phyloP scores from a whole-genome alignment of 192 early-diverging fungal species.

The Lobosporangium transversale region DNA sequence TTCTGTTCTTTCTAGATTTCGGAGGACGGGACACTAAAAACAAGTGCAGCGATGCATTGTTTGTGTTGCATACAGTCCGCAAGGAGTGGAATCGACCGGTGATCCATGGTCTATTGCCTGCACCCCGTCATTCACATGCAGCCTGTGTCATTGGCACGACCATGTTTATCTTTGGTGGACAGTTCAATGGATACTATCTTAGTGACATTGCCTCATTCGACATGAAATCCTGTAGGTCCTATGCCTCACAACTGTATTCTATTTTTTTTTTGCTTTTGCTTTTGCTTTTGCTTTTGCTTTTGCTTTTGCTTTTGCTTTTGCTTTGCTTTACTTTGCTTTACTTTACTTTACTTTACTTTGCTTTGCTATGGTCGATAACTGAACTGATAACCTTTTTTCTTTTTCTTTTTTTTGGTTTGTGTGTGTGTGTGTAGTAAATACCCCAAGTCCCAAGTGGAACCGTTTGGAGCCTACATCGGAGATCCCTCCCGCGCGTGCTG shows the following conservation, averaged over 20 bases:
- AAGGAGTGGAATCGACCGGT: constrained; percentile 48
- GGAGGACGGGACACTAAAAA: constrained; percentile 50
- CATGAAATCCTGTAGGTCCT: constrained; percentile 56
- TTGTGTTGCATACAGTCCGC: constrained; percentile 42
- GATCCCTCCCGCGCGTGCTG: constrained; percentile 51
- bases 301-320: too few species aligned
- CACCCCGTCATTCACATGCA: constrained; percentile 57
- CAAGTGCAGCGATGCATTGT: constrained; percentile 45
- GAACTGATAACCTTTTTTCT: not conserved
- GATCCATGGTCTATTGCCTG: constrained; percentile 31
- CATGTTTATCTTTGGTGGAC: constrained; percentile 67
- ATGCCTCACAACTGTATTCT: too few species aligned
- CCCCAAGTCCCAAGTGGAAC: constrained; percentile 42
- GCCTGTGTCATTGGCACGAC: constrained; percentile 56
- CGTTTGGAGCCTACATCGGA: constrained; percentile 52
- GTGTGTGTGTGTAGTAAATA: constrained; percentile 45
- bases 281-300: too few species aligned
- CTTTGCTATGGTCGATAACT: too few species aligned
- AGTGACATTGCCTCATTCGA: constrained; percentile 62
- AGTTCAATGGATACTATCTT: constrained; percentile 55
- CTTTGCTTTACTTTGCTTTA: too few species aligned
- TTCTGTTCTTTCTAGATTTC: constrained; percentile 18
- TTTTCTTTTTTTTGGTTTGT: not conserved
- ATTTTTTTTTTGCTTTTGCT: too few species aligned
- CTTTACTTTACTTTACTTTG: too few species aligned